Evolutionary conservation across 2,329 filamentous ascomycete species (phyloP), one percentile per base, ranked within the genome.

Genomic region (Claviceps lovelessii): DNA sequence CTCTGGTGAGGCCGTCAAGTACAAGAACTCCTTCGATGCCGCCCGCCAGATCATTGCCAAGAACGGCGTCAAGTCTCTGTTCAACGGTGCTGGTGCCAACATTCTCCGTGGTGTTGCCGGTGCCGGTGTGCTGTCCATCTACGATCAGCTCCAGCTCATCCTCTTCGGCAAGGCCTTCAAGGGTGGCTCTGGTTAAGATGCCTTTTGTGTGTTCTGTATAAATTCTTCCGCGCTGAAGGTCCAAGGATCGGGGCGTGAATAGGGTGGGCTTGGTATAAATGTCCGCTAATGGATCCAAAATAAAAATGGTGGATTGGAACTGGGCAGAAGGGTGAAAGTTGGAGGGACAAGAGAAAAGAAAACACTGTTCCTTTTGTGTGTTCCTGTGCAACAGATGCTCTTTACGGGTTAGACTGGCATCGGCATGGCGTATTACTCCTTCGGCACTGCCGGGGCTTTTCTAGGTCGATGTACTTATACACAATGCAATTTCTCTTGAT

Each of bases 51-150:
- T 98, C 73, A 75, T 97, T 71, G 90, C 90, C 80, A 88, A 88
- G 79, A 93, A 97, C 83, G 93, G 93, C 84, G 79, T 94, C 78
- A 88, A 84, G 80, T 98, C 93, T 70, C 91, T 98, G 78, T 98
- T 98, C 90, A 98, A 98, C 89, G 93, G 93, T 90, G 93, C 93
- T 74, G 93, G 93, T 89, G 93, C 93, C 85, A 98, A 98, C 89
- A 98, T 98, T 73, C 93, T 98, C 80, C 93, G 93, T 95, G 94
- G 93, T 96, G 93, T 98, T 73, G 93, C 93, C 73, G 94, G 93
- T 89, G 93, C 93, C 81, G 93, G 93, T 98, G 93, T 98, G 74
- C 84, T 98, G 75, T 98, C 93, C 76, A 96, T 98, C 89, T 98
- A 98, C 81, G 93, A 98, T 77, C 91, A 97, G 84, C 88, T 88